A percentile compares a stretch with the other conserved stretches of the same genome.
Evolutionary conservation across 2,329 filamentous ascomycete genomes (phyloP).

Genomic region (Fusarium nelsonii): DNA sequence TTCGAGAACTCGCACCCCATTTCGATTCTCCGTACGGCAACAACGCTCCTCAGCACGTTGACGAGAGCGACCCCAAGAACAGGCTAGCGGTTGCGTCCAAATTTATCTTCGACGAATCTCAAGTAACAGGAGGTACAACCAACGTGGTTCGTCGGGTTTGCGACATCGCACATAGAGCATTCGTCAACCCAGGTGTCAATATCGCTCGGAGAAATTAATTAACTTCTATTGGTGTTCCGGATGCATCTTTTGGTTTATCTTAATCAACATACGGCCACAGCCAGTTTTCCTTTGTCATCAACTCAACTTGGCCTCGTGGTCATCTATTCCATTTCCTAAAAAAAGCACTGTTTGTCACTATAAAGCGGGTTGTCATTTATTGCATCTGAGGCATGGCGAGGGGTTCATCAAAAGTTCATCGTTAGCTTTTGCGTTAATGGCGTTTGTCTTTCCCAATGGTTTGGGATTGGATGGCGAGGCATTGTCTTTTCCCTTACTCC

Average conservation of each 20-base stretch:
- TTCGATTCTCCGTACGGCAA: constrained; percentile 70
- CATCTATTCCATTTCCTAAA: constrained; percentile 28
- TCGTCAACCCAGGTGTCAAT: constrained; percentile 66
- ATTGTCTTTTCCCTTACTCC: constrained; percentile 37
- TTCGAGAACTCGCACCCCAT: constrained; percentile 78
- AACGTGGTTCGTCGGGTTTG: constrained; percentile 79
- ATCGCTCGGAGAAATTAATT: constrained; percentile 51
- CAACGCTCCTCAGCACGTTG: constrained; percentile 68
- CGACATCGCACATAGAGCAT: constrained; percentile 73
- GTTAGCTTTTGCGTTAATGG: constrained; percentile 40
- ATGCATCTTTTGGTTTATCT: not conserved
- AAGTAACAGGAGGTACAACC: constrained; percentile 75
- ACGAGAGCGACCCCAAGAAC: constrained; percentile 75
- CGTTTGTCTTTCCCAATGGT: constrained; percentile 39
- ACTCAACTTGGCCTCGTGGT: constrained; percentile 13
- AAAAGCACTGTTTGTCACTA: constrained; percentile 38
- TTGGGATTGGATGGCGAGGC: constrained; percentile 38
- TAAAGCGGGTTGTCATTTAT: constrained; percentile 38
- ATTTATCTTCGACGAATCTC: constrained; percentile 75
- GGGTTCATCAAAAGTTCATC: constrained; percentile 48
- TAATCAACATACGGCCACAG: constrained; percentile 5
- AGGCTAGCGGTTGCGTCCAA: constrained; percentile 77
- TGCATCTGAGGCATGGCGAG: constrained; percentile 51
- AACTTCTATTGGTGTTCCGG: not conserved
- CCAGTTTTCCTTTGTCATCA: constrained; percentile 43